Conservation (phyloP, 345 rosid genomes). For the Gossypium longicalyx region DNA sequence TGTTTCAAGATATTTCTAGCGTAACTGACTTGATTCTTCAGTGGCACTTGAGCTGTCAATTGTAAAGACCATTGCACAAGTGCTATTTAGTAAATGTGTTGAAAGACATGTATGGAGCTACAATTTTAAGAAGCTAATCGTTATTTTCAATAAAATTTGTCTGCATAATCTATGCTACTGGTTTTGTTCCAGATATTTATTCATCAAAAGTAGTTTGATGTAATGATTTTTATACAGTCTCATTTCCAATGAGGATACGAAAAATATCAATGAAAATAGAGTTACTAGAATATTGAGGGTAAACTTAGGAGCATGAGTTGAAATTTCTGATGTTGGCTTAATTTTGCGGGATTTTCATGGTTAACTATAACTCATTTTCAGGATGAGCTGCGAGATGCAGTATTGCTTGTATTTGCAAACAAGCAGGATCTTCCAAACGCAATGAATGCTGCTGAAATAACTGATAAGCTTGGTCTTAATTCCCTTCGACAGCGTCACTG, state of each 20-base stretch:
- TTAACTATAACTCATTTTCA: slow-evolving; percentile 24
- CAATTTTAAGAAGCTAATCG: background rate
- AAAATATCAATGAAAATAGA: background rate
- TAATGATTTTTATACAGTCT: background rate
- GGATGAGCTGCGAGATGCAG: slow-evolving; percentile 92
- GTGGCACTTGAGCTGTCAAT: background rate
- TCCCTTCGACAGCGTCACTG: slow-evolving; percentile 64
- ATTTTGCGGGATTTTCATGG: background rate
- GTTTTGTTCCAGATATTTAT: background rate
- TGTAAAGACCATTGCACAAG: background rate
- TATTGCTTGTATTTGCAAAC: slow-evolving; percentile 83
- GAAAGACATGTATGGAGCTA: background rate
- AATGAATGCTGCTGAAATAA: slow-evolving; percentile 84
- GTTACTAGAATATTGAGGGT: background rate
- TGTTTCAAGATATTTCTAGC: background rate
- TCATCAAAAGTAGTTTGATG: background rate
- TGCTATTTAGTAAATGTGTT: background rate
- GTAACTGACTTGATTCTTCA: background rate
- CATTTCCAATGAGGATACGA: background rate
- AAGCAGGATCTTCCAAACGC: slow-evolving; percentile 93
- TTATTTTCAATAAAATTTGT: background rate
- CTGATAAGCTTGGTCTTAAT: slow-evolving; percentile 70
- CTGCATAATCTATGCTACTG: background rate
- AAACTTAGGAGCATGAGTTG: background rate
- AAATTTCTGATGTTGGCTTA: background rate